Evolutionary conservation across 805 yeast species (phyloP).

Genomic region (Lipomyces sp.): DNA sequence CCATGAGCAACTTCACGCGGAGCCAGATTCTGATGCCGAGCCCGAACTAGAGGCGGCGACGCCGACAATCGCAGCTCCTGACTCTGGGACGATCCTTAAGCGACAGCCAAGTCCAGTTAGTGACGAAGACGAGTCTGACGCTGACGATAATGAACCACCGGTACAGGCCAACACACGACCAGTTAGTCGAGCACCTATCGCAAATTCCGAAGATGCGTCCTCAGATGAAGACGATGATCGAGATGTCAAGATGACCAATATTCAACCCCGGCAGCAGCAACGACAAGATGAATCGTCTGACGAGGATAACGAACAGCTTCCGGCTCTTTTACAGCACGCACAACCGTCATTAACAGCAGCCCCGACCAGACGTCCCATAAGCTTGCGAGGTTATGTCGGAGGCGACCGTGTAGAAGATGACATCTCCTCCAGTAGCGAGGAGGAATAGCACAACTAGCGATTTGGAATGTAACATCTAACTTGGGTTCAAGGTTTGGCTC

Average conservation of each 20-base stretch:
- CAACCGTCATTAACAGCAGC: neutral
- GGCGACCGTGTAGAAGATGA: constrained; percentile 36
- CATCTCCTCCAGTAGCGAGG: constrained; percentile 38
- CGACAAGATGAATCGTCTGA: constrained; percentile 31
- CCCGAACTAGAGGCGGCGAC: constrained; percentile 7
- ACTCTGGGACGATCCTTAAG: neutral
- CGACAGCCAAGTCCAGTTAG: constrained; percentile 10
- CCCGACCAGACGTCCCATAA: constrained; percentile 31
- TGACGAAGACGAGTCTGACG: constrained; percentile 20
- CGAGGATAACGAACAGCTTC: constrained; percentile 20
- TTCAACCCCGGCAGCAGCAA: constrained; percentile 11
- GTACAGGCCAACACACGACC: neutral
- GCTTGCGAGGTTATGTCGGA: constrained; percentile 39
- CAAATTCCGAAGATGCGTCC: constrained; percentile 8
- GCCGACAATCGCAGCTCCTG: neutral
- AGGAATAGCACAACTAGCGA: constrained; percentile 24
- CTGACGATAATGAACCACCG: constrained; percentile 5
- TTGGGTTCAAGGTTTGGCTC: neutral
- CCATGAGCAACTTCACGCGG: neutral
- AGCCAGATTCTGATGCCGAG: constrained; percentile 4
- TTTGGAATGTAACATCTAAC: neutral
- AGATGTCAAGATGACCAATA: constrained; percentile 14
- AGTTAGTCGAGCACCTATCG: neutral
- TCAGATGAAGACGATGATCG: constrained; percentile 30
- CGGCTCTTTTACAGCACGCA: neutral